Conservation (phyloP, 2,329 filamentous ascomycete species). For the Blastomyces parvus region DNA sequence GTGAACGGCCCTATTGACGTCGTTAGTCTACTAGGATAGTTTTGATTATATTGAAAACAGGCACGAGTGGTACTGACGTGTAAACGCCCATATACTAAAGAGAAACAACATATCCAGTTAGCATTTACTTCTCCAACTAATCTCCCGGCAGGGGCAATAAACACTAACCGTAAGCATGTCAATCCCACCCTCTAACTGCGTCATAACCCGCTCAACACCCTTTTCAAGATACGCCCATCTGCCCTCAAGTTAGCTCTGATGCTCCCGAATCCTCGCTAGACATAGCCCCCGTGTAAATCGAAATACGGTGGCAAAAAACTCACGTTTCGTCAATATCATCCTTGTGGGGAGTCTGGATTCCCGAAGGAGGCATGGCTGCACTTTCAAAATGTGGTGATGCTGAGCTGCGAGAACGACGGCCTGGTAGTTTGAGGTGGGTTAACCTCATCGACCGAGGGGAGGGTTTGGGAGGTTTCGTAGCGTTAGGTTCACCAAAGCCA, state of each 20-base stretch:
- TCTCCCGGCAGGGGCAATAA: background rate
- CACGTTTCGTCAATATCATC: slow-evolving; percentile 54
- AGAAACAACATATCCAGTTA: slow-evolving; percentile 11
- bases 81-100: slow-evolving; percentile 87
- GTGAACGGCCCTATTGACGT: slow-evolving; percentile 63
- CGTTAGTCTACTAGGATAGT: background rate
- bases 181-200: slow-evolving; percentile 79
- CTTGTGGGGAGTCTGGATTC: slow-evolving; percentile 43
- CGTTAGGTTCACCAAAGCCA: background rate
- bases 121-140: slow-evolving; percentile 15
- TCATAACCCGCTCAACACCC: slow-evolving; percentile 89
- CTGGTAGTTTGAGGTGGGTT: slow-evolving; percentile 1
- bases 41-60: slow-evolving; percentile 6
- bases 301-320: slow-evolving; percentile 25
- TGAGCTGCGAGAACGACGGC: slow-evolving; percentile 6
- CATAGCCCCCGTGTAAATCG: background rate
- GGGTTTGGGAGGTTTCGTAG: background rate
- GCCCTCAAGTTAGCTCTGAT: background rate
- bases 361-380: slow-evolving; percentile 29
- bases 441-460: background rate
- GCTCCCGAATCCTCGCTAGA: background rate
- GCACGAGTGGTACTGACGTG: slow-evolving; percentile 49
- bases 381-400: background rate
- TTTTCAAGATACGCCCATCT: slow-evolving; percentile 86
- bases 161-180: slow-evolving; percentile 71